Evolutionary conservation across 2,329 filamentous ascomycete species (phyloP), one percentile per base, ranked within the genome.

Genomic region (Huntiella moniliformis): DNA sequence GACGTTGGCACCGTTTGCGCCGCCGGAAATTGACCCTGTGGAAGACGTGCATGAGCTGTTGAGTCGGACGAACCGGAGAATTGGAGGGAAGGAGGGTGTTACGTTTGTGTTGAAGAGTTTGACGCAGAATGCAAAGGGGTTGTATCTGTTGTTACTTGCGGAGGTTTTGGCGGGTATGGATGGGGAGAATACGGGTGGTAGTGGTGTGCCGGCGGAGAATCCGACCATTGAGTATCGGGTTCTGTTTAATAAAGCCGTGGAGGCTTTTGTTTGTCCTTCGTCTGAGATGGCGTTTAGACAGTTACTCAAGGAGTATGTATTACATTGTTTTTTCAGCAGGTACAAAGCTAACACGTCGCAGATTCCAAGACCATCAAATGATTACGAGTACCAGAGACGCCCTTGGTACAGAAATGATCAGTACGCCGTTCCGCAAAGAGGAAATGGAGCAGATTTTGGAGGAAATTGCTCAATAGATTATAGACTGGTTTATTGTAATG

Each of bases 361-460:
- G 77, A 61, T 91, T 98, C 60, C 85, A 95, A 58, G 91, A 98
- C 56, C 91, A 98, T 65, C 85, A 95, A 57, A 96, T 98, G 77
- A 82, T 98, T 52, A 84, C 84, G 46, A 92, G 82, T 51, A 75
- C 78, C 51, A 88, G 88, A 57, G 88, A 98, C 59, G 72, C 74
- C 0, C 67, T 87, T 47, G 91, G 91, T 3, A 87, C 81, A 2
- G 91, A 96, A 58, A 66, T 91, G 44, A 61, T 98, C 40, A 81
- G 82, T 53, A 74, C 94, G 11, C 91, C 91, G 0, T 85, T 96
- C 56, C 70, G 79, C 38, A 80, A 79, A 53, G 86, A 93, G 52
- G 91, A 98, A 62, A 67, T 96, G 57, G 88, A 95, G 60, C 78
- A 73, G 1, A 82, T 94, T 40, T 60, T 96, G 51, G 88, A 95